Evolutionary conservation across 495 filamentous ascomycete genomes (phyloP).

Genomic region (Diplogelasinospora grovesii): DNA sequence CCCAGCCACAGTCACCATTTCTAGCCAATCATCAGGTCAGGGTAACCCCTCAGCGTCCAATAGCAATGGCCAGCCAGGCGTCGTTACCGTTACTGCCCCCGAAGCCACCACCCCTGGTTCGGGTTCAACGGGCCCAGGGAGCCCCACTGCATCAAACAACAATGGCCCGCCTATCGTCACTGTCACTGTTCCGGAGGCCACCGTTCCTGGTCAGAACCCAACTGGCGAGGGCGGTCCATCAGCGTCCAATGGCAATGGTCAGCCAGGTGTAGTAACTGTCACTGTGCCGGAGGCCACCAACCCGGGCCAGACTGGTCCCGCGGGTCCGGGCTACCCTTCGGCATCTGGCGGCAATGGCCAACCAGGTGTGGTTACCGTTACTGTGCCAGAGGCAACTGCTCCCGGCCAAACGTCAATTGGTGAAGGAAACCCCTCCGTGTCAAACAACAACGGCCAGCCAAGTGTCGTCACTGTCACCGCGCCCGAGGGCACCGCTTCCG

Average conservation of each 20-base stretch:
- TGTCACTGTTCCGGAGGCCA: conserved; percentile 5
- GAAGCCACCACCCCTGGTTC: no score
- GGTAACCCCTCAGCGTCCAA: neutral
- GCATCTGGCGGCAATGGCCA: neutral
- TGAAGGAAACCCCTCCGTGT: no score
- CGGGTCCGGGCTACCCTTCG: neutral
- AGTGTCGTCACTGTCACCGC: conserved; percentile 7
- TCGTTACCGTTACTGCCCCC: no score
- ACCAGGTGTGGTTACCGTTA: conserved; percentile 1
- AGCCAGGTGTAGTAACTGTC: conserved; percentile 4
- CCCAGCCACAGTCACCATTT: conserved; percentile 1
- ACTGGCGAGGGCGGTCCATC: neutral
- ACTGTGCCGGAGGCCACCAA: conserved; percentile 1
- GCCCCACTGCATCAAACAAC: no score
- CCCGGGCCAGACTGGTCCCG: neutral
- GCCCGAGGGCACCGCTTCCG: neutral
- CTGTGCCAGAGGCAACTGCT: no score
- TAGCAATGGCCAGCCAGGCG: neutral
- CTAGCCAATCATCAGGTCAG: neutral
- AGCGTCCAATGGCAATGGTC: neutral
- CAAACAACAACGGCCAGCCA: no score
- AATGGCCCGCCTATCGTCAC: no score
- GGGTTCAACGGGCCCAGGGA: no score
- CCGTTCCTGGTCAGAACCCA: conserved; percentile 1
- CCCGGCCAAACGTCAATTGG: no score